Conservation (phyloP, 768 basidiomycete species). For the Suillus fuscotomentosus region DNA sequence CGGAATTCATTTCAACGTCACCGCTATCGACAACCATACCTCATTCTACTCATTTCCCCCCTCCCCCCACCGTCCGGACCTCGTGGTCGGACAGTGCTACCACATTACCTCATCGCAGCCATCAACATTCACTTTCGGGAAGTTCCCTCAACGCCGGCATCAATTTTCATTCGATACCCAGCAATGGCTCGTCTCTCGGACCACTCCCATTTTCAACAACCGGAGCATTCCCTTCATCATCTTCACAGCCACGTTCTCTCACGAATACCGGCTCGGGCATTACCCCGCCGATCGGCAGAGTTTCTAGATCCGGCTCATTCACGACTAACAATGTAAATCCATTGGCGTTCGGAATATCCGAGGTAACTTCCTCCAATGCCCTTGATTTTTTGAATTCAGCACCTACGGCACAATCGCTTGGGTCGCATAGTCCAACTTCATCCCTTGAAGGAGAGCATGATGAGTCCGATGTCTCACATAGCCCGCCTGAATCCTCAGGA, state of each 20-base stretch:
- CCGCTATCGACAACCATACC: conserved; percentile 19
- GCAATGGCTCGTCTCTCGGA: conserved; percentile 26
- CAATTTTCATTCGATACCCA: conserved; percentile 34
- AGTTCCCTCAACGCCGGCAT: conserved; percentile 24
- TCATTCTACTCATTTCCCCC: conserved; percentile 24
- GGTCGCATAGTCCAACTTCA: conserved; percentile 26
- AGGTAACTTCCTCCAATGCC: conserved; percentile 23
- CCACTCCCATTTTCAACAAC: conserved; percentile 29
- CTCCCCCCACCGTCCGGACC: conserved; percentile 21
- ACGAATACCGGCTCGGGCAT: conserved; percentile 23
- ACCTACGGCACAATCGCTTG: conserved; percentile 11
- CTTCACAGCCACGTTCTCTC: conserved; percentile 24
- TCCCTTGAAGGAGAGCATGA: conserved; percentile 56
- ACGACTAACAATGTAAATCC: conserved; percentile 42
- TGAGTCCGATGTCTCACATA: conserved; percentile 41
- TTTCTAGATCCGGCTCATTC: conserved; percentile 59
- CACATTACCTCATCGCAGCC: conserved; percentile 27
- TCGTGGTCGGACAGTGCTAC: conserved; percentile 31
- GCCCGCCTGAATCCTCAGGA: conserved; percentile 30
- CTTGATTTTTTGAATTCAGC: conserved; percentile 28
- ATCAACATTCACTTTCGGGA: conserved; percentile 31
- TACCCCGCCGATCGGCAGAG: conserved; percentile 44
- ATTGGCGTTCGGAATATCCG: conserved; percentile 37
- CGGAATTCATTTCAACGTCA: conserved; percentile 24
- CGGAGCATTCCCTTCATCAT: conserved; percentile 28